Percentiles rank a stretch among this genome's conserved stretches.
Conservation (phyloP, 2,329 filamentous ascomycete species). For the Fusarium sp. region DNA sequence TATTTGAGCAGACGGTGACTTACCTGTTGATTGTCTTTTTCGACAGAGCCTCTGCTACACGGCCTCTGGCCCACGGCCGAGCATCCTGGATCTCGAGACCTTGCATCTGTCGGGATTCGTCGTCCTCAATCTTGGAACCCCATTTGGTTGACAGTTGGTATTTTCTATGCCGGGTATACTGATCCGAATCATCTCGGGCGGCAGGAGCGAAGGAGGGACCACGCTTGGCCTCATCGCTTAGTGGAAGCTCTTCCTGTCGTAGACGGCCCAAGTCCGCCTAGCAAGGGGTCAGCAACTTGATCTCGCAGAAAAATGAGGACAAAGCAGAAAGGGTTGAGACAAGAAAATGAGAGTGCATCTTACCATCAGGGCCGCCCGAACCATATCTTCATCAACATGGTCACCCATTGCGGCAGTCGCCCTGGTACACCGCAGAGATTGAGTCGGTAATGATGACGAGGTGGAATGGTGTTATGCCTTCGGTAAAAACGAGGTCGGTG, state of each 20-base stretch:
- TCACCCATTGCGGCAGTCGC: constrained; percentile 27
- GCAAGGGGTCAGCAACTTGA: background rate
- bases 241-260: constrained; percentile 43
- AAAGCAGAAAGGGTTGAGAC: background rate
- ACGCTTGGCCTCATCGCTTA: constrained; percentile 17
- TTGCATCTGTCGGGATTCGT: constrained; percentile 36
- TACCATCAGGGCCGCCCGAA: constrained; percentile 34
- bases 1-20: background rate
- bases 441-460: background rate
- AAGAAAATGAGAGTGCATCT: background rate
- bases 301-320: background rate
- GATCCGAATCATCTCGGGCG: constrained; percentile 15
- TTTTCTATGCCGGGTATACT: constrained; percentile 3
- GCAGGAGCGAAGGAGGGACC: constrained; percentile 25
- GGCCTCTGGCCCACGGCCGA: constrained; percentile 39
- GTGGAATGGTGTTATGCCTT: background rate
- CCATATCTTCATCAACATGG: constrained; percentile 1
- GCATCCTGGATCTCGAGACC: constrained; percentile 34
- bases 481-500: background rate
- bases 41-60: background rate
- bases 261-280: constrained; percentile 40
- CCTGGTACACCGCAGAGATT: background rate
- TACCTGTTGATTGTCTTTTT: background rate
- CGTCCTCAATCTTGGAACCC: constrained; percentile 36
- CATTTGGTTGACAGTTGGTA: constrained; percentile 17